phyloP scores from a whole-genome alignment of 2,329 filamentous ascomycete species.

The Sporothrix phasma region DNA sequence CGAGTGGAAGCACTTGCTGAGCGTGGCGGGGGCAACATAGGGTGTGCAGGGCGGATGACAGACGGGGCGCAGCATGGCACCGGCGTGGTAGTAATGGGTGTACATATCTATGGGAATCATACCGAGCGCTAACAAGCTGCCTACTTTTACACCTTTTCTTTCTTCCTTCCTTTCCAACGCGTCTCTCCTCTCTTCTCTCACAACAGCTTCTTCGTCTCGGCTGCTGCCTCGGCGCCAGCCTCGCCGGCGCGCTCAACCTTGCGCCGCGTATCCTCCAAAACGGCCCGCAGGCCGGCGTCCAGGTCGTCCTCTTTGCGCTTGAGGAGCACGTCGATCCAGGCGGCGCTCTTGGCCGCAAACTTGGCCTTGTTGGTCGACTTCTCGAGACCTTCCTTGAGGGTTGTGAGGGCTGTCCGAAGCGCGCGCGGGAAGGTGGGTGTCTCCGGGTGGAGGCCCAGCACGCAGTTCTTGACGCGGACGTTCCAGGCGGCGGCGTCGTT shows the following conservation, averaged over 20 bases:
- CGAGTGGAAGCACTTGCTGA: constrained; percentile 57
- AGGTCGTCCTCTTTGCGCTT: constrained; percentile 38
- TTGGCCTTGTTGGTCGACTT: constrained; percentile 35
- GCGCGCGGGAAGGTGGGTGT: constrained; percentile 65
- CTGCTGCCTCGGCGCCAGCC: neutral
- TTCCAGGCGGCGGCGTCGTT: constrained; percentile 53
- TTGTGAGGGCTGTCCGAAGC: constrained; percentile 53
- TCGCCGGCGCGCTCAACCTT: constrained; percentile 25
- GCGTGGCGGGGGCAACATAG: constrained; percentile 37
- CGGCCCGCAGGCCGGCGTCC: constrained; percentile 45
- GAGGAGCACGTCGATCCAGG: constrained; percentile 47
- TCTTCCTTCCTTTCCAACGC: neutral
- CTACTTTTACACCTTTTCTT: neutral
- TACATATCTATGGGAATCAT: constrained; percentile 4
- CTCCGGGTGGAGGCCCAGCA: constrained; percentile 52
- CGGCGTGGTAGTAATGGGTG: neutral
- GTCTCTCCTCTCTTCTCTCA: neutral
- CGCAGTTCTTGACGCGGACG: constrained; percentile 61
- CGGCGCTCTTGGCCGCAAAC: constrained; percentile 39
- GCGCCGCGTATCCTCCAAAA: constrained; percentile 43
- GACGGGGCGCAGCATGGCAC: neutral
- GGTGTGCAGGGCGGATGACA: neutral
- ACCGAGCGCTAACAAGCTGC: neutral
- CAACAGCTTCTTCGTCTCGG: neutral
- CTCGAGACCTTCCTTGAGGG: constrained; percentile 44